These are phyloP conservation scores for Glonium stellatum DNA, from an alignment of 495 filamentous ascomycete species.

Conservation along the genomic window DNA sequence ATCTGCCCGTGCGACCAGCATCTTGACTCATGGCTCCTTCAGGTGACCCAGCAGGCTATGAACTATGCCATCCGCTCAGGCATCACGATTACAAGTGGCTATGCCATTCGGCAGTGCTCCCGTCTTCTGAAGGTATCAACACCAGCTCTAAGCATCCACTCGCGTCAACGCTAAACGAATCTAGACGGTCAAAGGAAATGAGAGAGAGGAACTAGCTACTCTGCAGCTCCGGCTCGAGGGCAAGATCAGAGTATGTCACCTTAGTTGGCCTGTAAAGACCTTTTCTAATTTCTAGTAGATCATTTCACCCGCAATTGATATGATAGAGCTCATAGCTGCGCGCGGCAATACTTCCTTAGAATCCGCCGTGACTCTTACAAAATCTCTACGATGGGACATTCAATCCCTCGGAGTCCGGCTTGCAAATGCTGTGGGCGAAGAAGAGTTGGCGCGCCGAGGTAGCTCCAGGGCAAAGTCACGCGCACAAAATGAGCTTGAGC, in stretches of 20 bases:
- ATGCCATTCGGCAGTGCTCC: slow-evolving; percentile 74
- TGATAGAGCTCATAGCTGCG: slow-evolving; percentile 88
- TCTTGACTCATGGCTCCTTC: not conserved
- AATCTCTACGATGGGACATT: slow-evolving; percentile 81
- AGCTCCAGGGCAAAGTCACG: slow-evolving; percentile 45
- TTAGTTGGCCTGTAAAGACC: not conserved
- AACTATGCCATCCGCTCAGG: slow-evolving; percentile 83
- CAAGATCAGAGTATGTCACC: slow-evolving; percentile 66
- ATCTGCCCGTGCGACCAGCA: not conserved
- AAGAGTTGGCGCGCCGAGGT: slow-evolving; percentile 51
- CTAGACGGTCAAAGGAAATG: slow-evolving; percentile 63
- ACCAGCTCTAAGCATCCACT: not conserved
- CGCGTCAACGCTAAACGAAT: not conserved
- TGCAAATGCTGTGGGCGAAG: slow-evolving; percentile 58
- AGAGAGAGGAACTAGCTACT: slow-evolving; percentile 59
- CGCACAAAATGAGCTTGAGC: slow-evolving; percentile 49
- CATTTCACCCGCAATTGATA: slow-evolving; percentile 83
- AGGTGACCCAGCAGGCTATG: slow-evolving; percentile 77
- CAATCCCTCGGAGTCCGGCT: slow-evolving; percentile 74
- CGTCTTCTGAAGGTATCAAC: slow-evolving; percentile 64
- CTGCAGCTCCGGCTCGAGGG: slow-evolving; percentile 71
- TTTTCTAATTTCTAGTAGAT: slow-evolving; percentile 47
- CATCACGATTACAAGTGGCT: slow-evolving; percentile 77
- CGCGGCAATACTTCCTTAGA: slow-evolving; percentile 94
- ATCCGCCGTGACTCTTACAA: slow-evolving; percentile 78